These are phyloP conservation scores for Trichoderma lentiforme DNA, from an alignment of 2,329 filamentous ascomycete genomes.

Conservation along the genomic window DNA sequence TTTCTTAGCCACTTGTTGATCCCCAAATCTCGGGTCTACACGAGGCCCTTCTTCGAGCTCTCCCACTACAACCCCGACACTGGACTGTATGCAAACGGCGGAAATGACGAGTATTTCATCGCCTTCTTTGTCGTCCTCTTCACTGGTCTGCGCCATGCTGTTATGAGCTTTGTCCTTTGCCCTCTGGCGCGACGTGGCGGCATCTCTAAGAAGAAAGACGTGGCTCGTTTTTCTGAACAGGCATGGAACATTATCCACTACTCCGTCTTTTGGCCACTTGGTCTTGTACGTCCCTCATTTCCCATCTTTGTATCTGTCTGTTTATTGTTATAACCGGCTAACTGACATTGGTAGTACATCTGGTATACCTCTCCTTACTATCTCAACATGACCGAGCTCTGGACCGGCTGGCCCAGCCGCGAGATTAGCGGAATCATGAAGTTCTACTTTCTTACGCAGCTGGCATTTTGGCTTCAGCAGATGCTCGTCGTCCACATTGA, in stretches of 20 bases:
- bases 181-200: constrained; percentile 71
- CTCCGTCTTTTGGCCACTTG: constrained; percentile 72
- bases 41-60: constrained; percentile 79
- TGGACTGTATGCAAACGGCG: constrained; percentile 70
- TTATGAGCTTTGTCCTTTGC: constrained; percentile 81
- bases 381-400: constrained; percentile 73
- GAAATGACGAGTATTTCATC: constrained; percentile 75
- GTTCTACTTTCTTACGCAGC: constrained; percentile 84
- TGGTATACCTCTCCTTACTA: constrained; percentile 76
- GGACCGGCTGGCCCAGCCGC: constrained; percentile 79
- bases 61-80: constrained; percentile 73
- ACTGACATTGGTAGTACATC: constrained; percentile 60
- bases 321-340: not conserved
- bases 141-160: constrained; percentile 75
- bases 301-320: not conserved
- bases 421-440: constrained; percentile 77
- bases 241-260: constrained; percentile 87
- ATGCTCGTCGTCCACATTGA: constrained; percentile 93
- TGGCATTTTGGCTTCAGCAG: constrained; percentile 92
- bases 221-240: constrained; percentile 87
- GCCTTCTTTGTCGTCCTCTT: constrained; percentile 76
- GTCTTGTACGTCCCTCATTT: constrained; percentile 61
- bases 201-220: constrained; percentile 69
- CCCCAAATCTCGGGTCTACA: constrained; percentile 72
- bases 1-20: constrained; percentile 78